These are phyloP conservation scores for Pythium oligandrum DNA, from an alignment of 352 stramenopile species.

Conservation along the genomic window DNA sequence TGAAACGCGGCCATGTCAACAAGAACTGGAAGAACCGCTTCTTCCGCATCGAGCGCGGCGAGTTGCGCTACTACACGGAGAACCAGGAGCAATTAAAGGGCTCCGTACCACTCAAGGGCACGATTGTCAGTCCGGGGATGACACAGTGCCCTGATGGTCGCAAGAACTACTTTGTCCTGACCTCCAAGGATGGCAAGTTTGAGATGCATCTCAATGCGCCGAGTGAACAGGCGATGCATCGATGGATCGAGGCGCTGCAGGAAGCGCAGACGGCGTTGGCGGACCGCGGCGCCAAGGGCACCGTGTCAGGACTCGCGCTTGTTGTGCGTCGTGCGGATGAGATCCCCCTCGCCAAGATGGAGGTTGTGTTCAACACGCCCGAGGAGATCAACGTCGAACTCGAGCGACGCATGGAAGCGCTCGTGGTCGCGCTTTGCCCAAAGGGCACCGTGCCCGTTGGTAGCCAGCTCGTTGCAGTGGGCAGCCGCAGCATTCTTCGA, in stretches of 20 bases:
- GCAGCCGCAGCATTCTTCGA: conserved; percentile 53
- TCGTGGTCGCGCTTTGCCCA: conserved; percentile 59
- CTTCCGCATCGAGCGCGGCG: conserved; percentile 78
- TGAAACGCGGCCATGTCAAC: conserved; percentile 80
- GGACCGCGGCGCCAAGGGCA: conserved; percentile 42
- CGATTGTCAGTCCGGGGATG: conserved; percentile 81
- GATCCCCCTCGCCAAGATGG: conserved; percentile 62
- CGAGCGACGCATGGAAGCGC: conserved; percentile 66
- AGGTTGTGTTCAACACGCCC: conserved; percentile 48
- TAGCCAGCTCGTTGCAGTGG: conserved; percentile 70
- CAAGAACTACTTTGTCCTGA: conserved; percentile 84
- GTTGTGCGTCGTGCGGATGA: conserved; percentile 77
- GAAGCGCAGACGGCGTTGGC: conserved; percentile 63
- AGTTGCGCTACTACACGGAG: conserved; percentile 82
- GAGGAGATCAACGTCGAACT: conserved; percentile 71
- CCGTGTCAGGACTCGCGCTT: conserved; percentile 54
- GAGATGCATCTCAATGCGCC: conserved; percentile 83
- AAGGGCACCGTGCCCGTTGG: conserved; percentile 50
- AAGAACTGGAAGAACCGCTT: conserved; percentile 89
- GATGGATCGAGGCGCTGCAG: conserved; percentile 83
- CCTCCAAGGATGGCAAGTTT: conserved; percentile 73
- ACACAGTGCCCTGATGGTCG: conserved; percentile 73
- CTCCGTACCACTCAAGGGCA: conserved; percentile 66
- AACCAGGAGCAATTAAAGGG: conserved; percentile 72
- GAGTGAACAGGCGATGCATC: conserved; percentile 80